A percentile compares a stretch with the other conserved stretches of the same genome.
These are phyloP conservation scores for Phanerochaete sordida DNA, from an alignment of 768 basidiomycete species.

Conservation along the genomic window DNA sequence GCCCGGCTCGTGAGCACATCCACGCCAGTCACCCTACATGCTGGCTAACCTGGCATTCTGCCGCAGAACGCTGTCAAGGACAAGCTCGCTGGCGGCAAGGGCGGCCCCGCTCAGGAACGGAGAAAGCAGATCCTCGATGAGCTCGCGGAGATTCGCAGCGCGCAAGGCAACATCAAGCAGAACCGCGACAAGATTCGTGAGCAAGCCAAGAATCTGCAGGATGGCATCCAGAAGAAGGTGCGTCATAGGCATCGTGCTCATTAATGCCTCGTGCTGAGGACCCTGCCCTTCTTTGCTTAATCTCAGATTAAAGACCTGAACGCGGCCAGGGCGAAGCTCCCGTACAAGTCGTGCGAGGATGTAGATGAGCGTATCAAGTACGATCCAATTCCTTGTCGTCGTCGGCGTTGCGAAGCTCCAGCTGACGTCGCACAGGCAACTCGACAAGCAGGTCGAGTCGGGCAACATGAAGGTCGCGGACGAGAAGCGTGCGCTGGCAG, in stretches of 20 bases:
- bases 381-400: slow-evolving; percentile 18
- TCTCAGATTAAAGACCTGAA: slow-evolving; percentile 83
- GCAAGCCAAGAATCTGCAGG: slow-evolving; percentile 76
- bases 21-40: not conserved
- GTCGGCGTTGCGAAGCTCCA: slow-evolving; percentile 3
- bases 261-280: not conserved
- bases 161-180: slow-evolving; percentile 75
- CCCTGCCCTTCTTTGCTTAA: slow-evolving; percentile 2
- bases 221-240: slow-evolving; percentile 80
- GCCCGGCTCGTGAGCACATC: slow-evolving; percentile 65
- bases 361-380: slow-evolving; percentile 87
- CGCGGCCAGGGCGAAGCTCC: slow-evolving; percentile 69
- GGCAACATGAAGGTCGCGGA: slow-evolving; percentile 90
- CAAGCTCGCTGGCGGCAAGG: slow-evolving; percentile 67
- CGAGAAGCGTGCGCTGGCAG: slow-evolving; percentile 92
- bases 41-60: no score
- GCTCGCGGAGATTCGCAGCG: slow-evolving; percentile 71
- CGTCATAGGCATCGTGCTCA: slow-evolving; percentile 8
- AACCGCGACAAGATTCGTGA: slow-evolving; percentile 70
- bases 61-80: slow-evolving; percentile 72
- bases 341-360: slow-evolving; percentile 80
- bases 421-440: slow-evolving; percentile 43
- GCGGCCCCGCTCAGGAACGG: slow-evolving; percentile 65
- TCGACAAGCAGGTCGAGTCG: slow-evolving; percentile 90
- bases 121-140: slow-evolving; percentile 72